phyloP scores from a whole-genome alignment of 257 asterid genomes.

The Parsonsia alboflavescens region DNA sequence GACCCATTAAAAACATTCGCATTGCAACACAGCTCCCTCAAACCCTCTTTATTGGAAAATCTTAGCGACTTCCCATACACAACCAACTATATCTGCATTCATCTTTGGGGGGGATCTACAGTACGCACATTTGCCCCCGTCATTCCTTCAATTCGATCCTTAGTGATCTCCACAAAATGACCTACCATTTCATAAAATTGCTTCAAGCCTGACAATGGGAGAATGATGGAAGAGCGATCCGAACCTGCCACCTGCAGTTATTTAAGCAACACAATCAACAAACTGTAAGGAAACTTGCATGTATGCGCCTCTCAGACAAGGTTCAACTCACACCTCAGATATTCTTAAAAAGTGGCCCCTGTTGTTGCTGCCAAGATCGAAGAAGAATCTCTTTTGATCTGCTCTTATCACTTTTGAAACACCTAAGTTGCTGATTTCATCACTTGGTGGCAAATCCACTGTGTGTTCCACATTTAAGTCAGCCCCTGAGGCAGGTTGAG shows the following conservation, averaged over 20 bases:
- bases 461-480: slow-evolving; percentile 60
- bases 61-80: neutral
- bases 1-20: neutral
- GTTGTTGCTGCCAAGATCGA: slow-evolving; percentile 94
- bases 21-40: neutral
- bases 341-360: slow-evolving; percentile 91
- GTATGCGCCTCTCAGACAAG: neutral
- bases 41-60: slow-evolving; percentile 3
- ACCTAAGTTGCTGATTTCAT: slow-evolving; percentile 54
- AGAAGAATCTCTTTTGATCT: slow-evolving; percentile 95
- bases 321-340: slow-evolving; percentile 61
- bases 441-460: slow-evolving; percentile 67
- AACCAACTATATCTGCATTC: slow-evolving; percentile 21
- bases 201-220: slow-evolving; percentile 87
- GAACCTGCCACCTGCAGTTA: slow-evolving; percentile 87
- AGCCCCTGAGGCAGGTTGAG: slow-evolving; percentile 57
- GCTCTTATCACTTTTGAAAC: slow-evolving; percentile 89
- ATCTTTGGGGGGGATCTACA: slow-evolving; percentile 84
- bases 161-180: slow-evolving; percentile 86
- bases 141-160: slow-evolving; percentile 82
- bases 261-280: neutral
- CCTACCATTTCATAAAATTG: slow-evolving; percentile 95
- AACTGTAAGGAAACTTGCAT: neutral
- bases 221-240: slow-evolving; percentile 92
- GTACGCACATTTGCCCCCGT: slow-evolving; percentile 79